A percentile compares a stretch with the other conserved stretches of the same genome.
Evolutionary conservation across 108 stramenopile genomes (phyloP).

Genomic region (Nannochloropsis oceanica): DNA sequence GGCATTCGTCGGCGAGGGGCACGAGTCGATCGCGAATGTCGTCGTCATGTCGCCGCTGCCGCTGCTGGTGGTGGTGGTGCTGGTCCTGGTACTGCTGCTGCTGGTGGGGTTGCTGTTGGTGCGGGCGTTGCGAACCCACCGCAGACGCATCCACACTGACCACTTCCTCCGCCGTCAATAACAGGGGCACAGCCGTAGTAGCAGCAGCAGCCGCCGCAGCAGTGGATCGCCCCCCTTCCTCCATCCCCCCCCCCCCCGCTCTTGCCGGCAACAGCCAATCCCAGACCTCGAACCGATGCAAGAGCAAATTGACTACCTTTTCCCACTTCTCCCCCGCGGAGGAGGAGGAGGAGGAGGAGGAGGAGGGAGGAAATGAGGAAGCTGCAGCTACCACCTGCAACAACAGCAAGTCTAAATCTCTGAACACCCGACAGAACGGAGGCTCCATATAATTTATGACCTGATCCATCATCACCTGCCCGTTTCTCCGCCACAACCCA

Average conservation of each 20-base stretch:
- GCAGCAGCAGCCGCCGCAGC: neutral
- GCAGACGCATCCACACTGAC: neutral
- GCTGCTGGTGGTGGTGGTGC: too few species aligned
- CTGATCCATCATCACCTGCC: slow-evolving; percentile 41
- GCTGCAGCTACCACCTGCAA: slow-evolving; percentile 17
- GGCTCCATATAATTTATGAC: slow-evolving; percentile 68
- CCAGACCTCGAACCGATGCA: slow-evolving; percentile 20
- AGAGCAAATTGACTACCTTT: slow-evolving; percentile 19
- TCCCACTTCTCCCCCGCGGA: slow-evolving; percentile 3
- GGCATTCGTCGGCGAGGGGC: slow-evolving; percentile 14
- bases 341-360: neutral
- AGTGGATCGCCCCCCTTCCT: neutral
- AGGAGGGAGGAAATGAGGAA: neutral
- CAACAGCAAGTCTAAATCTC: slow-evolving; percentile 61
- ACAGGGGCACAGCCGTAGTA: neutral
- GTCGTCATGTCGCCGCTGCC: neutral
- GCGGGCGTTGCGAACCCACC: neutral
- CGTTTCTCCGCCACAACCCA: slow-evolving; percentile 81
- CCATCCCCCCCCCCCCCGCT: neutral
- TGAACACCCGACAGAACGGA: slow-evolving; percentile 70
- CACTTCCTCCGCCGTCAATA: neutral
- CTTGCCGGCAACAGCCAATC: neutral
- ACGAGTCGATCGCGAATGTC: slow-evolving; percentile 4
- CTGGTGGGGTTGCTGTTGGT: neutral
- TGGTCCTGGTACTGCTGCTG: too few species aligned